A percentile compares a stretch with the other conserved stretches of the same genome.
Evolutionary conservation across 495 filamentous ascomycete species (phyloP).

Genomic region (Ramalina intermedia): DNA sequence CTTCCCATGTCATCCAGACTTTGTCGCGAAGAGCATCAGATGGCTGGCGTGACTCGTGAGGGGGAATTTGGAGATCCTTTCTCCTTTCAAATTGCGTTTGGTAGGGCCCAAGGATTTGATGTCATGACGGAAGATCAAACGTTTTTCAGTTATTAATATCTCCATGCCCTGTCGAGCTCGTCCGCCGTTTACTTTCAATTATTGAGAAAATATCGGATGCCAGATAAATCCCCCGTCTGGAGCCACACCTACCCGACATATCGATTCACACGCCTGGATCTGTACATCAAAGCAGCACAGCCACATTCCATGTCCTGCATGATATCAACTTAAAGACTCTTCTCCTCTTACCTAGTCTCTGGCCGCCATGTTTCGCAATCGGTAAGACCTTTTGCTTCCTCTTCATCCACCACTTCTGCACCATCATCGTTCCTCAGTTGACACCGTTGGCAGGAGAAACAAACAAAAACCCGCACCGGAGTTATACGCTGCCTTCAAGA

Average conservation of each 20-base stretch:
- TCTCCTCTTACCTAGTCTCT: background rate
- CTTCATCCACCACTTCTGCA: background rate
- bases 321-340: constrained; percentile 1
- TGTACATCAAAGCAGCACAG: constrained; percentile 7
- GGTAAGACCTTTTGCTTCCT: constrained; percentile 16
- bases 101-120: no score
- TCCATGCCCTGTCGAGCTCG: no score
- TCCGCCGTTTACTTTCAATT: no score
- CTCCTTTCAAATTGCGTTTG: no score
- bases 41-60: no score
- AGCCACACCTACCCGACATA: background rate
- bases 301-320: constrained; percentile 11
- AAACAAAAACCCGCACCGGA: constrained; percentile 79
- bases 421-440: background rate
- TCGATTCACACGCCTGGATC: background rate
- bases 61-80: no score
- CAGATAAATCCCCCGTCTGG: background rate
- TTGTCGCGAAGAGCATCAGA: no score
- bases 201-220: no score
- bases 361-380: constrained; percentile 28
- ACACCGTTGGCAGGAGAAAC: constrained; percentile 41
- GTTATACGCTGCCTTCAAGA: constrained; percentile 70
- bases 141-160: no score
- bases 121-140: no score
- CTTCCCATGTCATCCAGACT: no score